A percentile compares a stretch with the other conserved stretches of the same genome.
Evolutionary conservation across 257 asterid genomes (phyloP).

Genomic region (Capsicum pubescens): DNA sequence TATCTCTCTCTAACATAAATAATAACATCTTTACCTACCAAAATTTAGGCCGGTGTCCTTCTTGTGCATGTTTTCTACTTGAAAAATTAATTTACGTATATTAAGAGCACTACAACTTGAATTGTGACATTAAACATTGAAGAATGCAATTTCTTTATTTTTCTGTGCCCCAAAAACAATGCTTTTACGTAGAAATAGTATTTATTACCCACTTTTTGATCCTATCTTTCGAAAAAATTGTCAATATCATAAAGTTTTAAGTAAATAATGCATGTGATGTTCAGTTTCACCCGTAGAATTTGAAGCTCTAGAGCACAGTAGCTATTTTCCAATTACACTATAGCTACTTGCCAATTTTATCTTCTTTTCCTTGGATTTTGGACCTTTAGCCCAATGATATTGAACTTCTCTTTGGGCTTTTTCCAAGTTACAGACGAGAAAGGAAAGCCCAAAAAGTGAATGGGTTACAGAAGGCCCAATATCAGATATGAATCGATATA

Average conservation of each 20-base stretch:
- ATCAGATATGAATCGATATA: not conserved
- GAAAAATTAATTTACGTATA: too few relatives aligned
- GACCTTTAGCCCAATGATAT: too few relatives aligned
- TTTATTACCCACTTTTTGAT: not conserved
- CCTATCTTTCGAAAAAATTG: not conserved
- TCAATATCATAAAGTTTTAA: too few relatives aligned
- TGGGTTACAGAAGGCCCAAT: not conserved
- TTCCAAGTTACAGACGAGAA: not conserved
- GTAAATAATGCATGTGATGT: too few relatives aligned
- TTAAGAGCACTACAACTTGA: not conserved
- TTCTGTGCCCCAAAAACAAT: not conserved
- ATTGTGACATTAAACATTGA: not conserved
- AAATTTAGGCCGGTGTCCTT: not conserved
- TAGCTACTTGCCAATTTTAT: too few relatives aligned
- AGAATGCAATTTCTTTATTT: not conserved
- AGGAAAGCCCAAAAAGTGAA: not conserved
- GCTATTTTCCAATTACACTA: too few relatives aligned
- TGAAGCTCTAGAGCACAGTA: too few relatives aligned
- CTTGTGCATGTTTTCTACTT: too few relatives aligned
- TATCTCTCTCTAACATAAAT: fast-evolving
- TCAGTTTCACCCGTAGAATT: too few relatives aligned
- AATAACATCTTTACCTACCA: not conserved
- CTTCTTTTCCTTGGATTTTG: too few relatives aligned
- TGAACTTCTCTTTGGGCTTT: too few relatives aligned
- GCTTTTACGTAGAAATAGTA: not conserved